Percentiles rank a stretch among this genome's conserved stretches.
Conservation (phyloP, 345 rosid species). For the Eucalyptus melliodora region DNA sequence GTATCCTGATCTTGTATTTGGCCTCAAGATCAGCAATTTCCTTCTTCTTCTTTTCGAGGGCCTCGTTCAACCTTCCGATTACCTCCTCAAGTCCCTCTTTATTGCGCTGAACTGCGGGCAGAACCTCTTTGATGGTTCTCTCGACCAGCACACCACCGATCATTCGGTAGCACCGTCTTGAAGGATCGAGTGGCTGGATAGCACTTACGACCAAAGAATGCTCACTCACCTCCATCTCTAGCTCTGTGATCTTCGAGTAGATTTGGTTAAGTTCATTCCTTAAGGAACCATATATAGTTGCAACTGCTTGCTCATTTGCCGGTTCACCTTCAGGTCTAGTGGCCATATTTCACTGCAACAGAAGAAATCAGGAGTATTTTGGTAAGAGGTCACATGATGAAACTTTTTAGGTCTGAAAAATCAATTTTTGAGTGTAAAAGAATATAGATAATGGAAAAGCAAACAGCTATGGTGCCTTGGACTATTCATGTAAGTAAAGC, state of each 20-base stretch:
- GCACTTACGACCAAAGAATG: conserved; percentile 81
- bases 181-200: conserved; percentile 74
- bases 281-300: conserved; percentile 50
- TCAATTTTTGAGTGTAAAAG: neutral
- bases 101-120: conserved; percentile 91
- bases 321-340: conserved; percentile 26
- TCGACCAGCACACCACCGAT: conserved; percentile 93
- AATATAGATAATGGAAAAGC: neutral
- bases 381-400: neutral
- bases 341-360: conserved; percentile 39
- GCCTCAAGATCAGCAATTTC: conserved; percentile 74
- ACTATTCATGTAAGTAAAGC: neutral
- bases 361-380: neutral
- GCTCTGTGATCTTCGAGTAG: conserved; percentile 83
- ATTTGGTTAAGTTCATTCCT: conserved; percentile 82
- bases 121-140: conserved; percentile 86
- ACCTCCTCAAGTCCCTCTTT: conserved; percentile 95
- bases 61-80: conserved; percentile 65
- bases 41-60: conserved; percentile 75
- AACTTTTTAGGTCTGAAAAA: neutral
- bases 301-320: conserved; percentile 56
- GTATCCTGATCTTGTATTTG: conserved; percentile 76
- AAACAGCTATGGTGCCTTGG: neutral
- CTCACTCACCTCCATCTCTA: conserved; percentile 94
- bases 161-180: conserved; percentile 82